Base-by-base conservation (phyloP, 805 yeast species). In the Teunomyces pallodes region DNA sequence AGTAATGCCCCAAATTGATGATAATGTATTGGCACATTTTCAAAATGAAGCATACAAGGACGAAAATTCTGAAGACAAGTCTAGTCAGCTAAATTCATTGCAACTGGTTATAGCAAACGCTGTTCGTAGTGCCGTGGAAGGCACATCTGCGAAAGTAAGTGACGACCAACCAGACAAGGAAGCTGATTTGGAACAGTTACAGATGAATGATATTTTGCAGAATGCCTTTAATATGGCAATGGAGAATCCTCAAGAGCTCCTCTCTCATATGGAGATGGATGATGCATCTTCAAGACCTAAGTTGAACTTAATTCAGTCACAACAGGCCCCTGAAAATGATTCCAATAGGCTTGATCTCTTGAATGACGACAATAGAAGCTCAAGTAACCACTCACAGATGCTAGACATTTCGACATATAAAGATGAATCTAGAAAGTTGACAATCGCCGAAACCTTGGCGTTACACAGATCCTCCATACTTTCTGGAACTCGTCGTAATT, bases 191-290 rank as follows among this genome's bases (percentile, higher is more conserved):
- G 88, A 84, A 56, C 75, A 70, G 46, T 58, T 69, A 47, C 79
- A 75, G 49, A 76, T 86, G 81, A 83, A 81, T 56, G 86, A 81
- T 54, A 86, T 86, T 53, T 77, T 86, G 75, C 89, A 84, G 53
- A 84, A 84, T 66, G 94, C 92, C 1, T 76, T 86, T 69, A 80
- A 80, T 42, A 75, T 87, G 84, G 94, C 91, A 0, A 81, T 82
- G 74, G 85, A 81, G 51, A 81, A 83, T 50, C 86, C 86, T 54
- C 61, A 63, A 57, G 64, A 78, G 64, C 57, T 76, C 57, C 59
- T 73, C 66, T 65, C 63, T 3, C 68, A 66, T 41, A 51, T 70
- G 44, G 72, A 69, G 28, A 57, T 61, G 36, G 70, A 62, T 4
- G 64, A 62, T 9, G 53, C 43, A 4, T 28, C 30, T 12, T 14